Evolutionary conservation across 1,139 yeast species (phyloP), one percentile per base, ranked within the genome.

Genomic region (Chernovozyma aurita): DNA sequence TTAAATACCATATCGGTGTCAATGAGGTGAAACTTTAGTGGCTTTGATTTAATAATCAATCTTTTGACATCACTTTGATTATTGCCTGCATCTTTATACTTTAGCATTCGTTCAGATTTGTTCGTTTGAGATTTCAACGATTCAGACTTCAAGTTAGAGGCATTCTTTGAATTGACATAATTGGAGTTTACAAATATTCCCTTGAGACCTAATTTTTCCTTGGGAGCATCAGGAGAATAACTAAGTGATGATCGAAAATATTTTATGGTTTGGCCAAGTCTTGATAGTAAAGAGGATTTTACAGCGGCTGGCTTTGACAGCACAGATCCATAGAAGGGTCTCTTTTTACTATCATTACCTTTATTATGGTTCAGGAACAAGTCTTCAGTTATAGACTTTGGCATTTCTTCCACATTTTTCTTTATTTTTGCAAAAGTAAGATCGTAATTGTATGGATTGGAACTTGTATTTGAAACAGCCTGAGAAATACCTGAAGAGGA

Each of bases 1-100:
- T 51, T 57, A 36, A 70, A 52, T 0, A 70, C 73, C 34, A 61
- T 63, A 42, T 70, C 68, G 1, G 74, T 71, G 45, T 70, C 63
- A 30, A 70, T 70, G 33, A 67, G 45, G 40, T 70, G 74, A 42
- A 59, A 70, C 36, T 66, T 67, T 33, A 59, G 47, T 1, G 75
- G 76, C 38, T 66, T 67, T 3, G 71, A 57, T 35, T 65, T 66
- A 31, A 70, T 64, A 2, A 68, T 59, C 31, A 70, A 52, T 36
- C 62, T 57, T 39, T 63, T 67, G 40, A 67, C 54, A 18, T 52
- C 53, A 3, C 55, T 52, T 6, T 7, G 28, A 3, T 29, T 31
- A 24, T 27, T 30, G 11, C 32, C 18, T 14, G 25, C 8, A 13
- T 12, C 15, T 11, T 28, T 15, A 11, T 15, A 12, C 29, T 26